phyloP scores from a whole-genome alignment of 202 grass and related monocot genomes.

The Brachypodium distachyon region DNA sequence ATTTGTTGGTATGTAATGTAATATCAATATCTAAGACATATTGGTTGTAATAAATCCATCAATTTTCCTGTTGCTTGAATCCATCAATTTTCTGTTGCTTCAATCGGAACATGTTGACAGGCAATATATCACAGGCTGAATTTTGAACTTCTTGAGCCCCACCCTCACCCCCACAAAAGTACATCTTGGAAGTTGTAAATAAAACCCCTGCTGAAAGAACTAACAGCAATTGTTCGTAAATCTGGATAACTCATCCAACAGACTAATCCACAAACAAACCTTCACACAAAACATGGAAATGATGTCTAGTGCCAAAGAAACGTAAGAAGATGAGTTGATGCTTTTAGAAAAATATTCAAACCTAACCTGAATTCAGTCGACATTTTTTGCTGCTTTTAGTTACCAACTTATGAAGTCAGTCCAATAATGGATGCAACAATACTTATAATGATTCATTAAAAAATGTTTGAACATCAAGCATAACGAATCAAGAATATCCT shows the following conservation, averaged over 20 bases:
- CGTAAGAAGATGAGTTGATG: background rate
- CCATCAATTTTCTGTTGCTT: too few relatives aligned
- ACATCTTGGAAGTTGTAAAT: too few relatives aligned
- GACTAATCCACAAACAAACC: background rate
- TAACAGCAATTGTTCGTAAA: background rate
- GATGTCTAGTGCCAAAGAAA: background rate
- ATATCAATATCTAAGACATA: background rate
- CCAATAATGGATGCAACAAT: background rate
- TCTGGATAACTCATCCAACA: background rate
- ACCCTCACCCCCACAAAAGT: background rate
- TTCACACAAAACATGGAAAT: background rate
- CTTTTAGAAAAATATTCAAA: background rate
- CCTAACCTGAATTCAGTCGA: background rate
- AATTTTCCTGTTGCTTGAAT: conserved; percentile 1
- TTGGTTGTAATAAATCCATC: conserved; percentile 18
- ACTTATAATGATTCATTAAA: background rate
- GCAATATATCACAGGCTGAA: background rate
- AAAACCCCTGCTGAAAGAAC: background rate
- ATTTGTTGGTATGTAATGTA: conserved; percentile 22
- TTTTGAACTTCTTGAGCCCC: background rate
- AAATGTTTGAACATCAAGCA: background rate
- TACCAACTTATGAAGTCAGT: background rate
- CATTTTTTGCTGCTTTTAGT: background rate
- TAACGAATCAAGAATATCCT: background rate
- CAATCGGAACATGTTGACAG: background rate